These are phyloP conservation scores for Mucor circinelloides DNA, from an alignment of 371 early-diverging fungal genomes.

Conservation along the genomic window DNA sequence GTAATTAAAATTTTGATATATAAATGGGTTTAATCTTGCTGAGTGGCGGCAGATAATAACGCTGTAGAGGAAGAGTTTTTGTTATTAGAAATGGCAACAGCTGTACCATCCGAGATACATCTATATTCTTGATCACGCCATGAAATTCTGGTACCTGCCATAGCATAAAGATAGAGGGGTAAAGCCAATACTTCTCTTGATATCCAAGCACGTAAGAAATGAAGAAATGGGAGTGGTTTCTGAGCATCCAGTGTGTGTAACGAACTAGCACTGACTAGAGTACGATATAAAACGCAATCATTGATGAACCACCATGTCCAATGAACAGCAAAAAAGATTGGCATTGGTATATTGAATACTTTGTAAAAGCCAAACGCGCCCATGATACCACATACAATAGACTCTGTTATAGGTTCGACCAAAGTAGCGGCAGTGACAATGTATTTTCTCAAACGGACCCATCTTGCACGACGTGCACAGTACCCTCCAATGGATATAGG, in stretches of 20 bases:
- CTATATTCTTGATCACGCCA: conserved; percentile 82
- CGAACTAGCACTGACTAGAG: conserved; percentile 40
- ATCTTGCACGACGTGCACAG: conserved; percentile 81
- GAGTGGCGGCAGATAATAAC: background rate
- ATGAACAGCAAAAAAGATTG: conserved; percentile 67
- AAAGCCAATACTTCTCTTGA: conserved; percentile 82
- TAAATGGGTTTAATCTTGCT: background rate
- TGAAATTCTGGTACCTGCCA: conserved; percentile 77
- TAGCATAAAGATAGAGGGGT: conserved; percentile 81
- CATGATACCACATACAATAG: conserved; percentile 74
- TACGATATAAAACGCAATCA: conserved; percentile 65
- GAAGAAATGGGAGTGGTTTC: conserved; percentile 7
- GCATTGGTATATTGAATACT: conserved; percentile 50
- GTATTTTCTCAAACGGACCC: conserved; percentile 93
- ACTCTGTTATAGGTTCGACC: conserved; percentile 91
- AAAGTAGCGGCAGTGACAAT: conserved; percentile 85
- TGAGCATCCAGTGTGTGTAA: conserved; percentile 11
- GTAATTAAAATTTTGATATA: background rate
- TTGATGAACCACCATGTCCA: conserved; percentile 73
- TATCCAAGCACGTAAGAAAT: conserved; percentile 66
- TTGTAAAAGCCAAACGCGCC: conserved; percentile 62
- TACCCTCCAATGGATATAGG: conserved; percentile 72
- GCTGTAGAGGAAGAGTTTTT: background rate
- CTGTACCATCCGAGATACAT: conserved; percentile 63
- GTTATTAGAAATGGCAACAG: conserved; percentile 30